A percentile compares a stretch with the other conserved stretches of the same genome.
phyloP scores from a whole-genome alignment of 441 rosid genomes.

The Monsonia emarginata region DNA sequence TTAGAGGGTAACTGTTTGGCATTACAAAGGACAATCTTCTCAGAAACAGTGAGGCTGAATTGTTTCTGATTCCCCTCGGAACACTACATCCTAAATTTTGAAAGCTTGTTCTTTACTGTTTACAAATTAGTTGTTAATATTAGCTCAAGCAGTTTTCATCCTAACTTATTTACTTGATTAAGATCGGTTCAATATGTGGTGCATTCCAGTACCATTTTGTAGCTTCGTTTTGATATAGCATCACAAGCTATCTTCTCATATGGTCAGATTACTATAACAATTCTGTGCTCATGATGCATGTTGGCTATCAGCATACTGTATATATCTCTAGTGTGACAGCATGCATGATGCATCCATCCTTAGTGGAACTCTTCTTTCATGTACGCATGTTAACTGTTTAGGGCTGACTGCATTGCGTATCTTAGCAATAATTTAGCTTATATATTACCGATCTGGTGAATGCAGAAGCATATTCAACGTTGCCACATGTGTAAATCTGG shows the following conservation, averaged over 20 bases:
- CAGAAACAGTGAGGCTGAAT: neutral
- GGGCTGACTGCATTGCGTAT: neutral
- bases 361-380: neutral
- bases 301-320: neutral
- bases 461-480: conserved; percentile 53
- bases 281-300: neutral
- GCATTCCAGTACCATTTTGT: neutral
- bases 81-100: neutral
- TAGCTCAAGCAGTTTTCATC: neutral
- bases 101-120: neutral
- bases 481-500: conserved; percentile 53
- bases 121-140: neutral
- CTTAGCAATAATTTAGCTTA: conserved; percentile 12
- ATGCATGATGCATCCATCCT: neutral
- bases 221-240: neutral
- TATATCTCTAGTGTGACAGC: neutral
- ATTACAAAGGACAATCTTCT: neutral
- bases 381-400: neutral
- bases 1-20: neutral
- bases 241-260: neutral
- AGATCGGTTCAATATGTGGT: neutral
- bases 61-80: neutral
- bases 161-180: neutral
- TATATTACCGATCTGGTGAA: conserved; percentile 16
- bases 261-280: neutral